Evolutionary conservation across 768 basidiomycete species (phyloP), one percentile per base, ranked within the genome.

Genomic region (Trametes punicea): DNA sequence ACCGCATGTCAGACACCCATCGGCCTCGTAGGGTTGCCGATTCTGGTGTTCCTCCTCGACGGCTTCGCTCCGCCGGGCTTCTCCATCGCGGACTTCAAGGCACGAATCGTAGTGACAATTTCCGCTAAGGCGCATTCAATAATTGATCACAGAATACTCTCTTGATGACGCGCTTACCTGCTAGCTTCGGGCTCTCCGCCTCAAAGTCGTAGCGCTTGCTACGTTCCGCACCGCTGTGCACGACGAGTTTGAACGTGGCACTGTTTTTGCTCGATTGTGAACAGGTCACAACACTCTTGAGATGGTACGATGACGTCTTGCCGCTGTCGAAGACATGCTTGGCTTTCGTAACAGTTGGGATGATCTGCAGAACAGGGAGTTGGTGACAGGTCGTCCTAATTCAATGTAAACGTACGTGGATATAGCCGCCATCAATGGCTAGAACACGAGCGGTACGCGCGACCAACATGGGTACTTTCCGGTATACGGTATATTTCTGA

Each of bases 171-270:
- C 11, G 74, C 88, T 64, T 66, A 90, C 90, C 80, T 44, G 95
- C 93, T 53, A 84, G 67, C 69, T 85, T 87, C 1, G 88, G 78
- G 62, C 75, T 93, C 70, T 96, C 95, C 0, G 94, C 96, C 73
- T 99, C 97, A 67, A 97, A 98, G 65, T 98, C 96, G 68, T 98
- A 98, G 34, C 93, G 78, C 77, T 98, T 99, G 62, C 86, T 88
- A 38, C 83, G 78, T 39, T 80, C 79, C 33, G 82, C 80, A 60
- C 89, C 68, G 55, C 76, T 76, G 66, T 83, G 87, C 11, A 98
- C 81, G 29, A 96, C 82, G 18, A 98, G 79, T 77, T 95, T 96
- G 81, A 99, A 95, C 33, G 83, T 80, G 1, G 88, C 80, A 26
- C 87, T 85, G 11, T 82, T 82, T 69, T 94, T 93, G 42, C 83